Percentiles rank a stretch among this genome's conserved stretches.
phyloP scores from a whole-genome alignment of 2,329 filamentous ascomycete genomes.

The Aureobasidium sp. region DNA sequence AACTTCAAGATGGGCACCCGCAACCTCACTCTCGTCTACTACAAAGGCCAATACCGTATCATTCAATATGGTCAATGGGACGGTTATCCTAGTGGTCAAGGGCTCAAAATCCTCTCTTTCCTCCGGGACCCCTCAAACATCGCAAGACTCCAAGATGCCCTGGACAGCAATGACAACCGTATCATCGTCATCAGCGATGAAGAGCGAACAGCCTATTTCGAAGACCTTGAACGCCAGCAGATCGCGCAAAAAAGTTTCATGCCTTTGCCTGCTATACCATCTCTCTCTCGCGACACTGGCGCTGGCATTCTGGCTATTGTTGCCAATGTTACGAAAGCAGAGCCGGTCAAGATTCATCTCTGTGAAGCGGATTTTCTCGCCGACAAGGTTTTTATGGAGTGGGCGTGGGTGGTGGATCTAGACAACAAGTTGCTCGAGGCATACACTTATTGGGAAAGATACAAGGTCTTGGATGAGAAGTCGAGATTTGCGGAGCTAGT shows the following conservation, averaged over 20 bases:
- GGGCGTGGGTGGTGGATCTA: conserved; percentile 25
- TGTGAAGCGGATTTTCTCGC: conserved; percentile 21
- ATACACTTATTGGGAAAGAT: background rate
- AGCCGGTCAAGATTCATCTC: conserved; percentile 5
- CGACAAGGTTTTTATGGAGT: conserved; percentile 23
- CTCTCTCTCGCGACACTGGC: conserved; percentile 13
- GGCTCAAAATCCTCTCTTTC: conserved; percentile 22
- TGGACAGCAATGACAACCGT: conserved; percentile 16
- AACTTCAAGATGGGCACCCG: conserved; percentile 18
- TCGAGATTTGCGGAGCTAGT: background rate
- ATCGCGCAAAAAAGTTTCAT: background rate
- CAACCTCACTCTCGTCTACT: conserved; percentile 21
- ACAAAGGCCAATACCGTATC: conserved; percentile 21
- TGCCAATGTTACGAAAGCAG: background rate
- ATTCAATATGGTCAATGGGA: conserved; percentile 28
- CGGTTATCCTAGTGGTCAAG: conserved; percentile 25
- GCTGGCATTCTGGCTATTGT: background rate
- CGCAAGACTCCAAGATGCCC: conserved; percentile 20
- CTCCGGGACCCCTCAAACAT: conserved; percentile 22
- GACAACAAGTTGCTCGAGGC: conserved; percentile 20
- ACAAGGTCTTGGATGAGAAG: background rate
- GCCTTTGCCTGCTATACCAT: background rate
- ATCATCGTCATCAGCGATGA: background rate
- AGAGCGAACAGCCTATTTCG: background rate
- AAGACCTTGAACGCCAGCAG: background rate